phyloP scores from a whole-genome alignment of 192 early-diverging fungal genomes.

The Diversispora epigaea region DNA sequence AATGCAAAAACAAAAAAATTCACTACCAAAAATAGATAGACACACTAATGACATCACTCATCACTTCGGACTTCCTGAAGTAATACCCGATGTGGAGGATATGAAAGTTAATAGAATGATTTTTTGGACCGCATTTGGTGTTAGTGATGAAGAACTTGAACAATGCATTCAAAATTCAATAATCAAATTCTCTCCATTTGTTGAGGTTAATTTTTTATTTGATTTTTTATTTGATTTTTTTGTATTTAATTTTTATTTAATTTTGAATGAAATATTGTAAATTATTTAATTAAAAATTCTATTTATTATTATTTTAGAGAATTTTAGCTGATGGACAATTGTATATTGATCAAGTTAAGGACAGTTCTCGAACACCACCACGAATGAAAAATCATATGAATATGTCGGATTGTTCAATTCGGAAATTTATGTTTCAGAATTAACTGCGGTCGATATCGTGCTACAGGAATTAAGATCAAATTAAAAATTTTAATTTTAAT shows the following conservation, averaged over 20 bases:
- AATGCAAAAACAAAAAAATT: too few relatives aligned
- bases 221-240: too few relatives aligned
- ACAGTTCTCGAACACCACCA: slow-evolving; percentile 87
- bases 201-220: slow-evolving; percentile 41
- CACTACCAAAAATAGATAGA: too few relatives aligned
- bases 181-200: slow-evolving; percentile 65
- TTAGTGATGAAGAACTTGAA: slow-evolving; percentile 86
- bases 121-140: slow-evolving; percentile 93
- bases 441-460: slow-evolving; percentile 75
- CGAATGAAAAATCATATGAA: slow-evolving; percentile 86
- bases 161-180: slow-evolving; percentile 83
- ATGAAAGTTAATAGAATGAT: slow-evolving; percentile 85
- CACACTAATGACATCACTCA: too few relatives aligned
- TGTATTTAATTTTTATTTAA: too few relatives aligned
- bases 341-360: slow-evolving; percentile 72
- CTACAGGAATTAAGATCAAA: slow-evolving; percentile 62
- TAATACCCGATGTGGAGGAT: slow-evolving; percentile 81
- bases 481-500: too few relatives aligned
- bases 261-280: too few relatives aligned
- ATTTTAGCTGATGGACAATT: slow-evolving; percentile 58
- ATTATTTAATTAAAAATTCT: too few relatives aligned
- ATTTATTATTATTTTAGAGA: slow-evolving; percentile 50
- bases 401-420: slow-evolving; percentile 77
- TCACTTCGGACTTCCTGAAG: slow-evolving; percentile 70
- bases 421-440: slow-evolving; percentile 72